Percentiles rank a stretch among this genome's conserved stretches.
phyloP scores from a whole-genome alignment of 2,329 filamentous ascomycete genomes.

The Penicillium nordicum region DNA sequence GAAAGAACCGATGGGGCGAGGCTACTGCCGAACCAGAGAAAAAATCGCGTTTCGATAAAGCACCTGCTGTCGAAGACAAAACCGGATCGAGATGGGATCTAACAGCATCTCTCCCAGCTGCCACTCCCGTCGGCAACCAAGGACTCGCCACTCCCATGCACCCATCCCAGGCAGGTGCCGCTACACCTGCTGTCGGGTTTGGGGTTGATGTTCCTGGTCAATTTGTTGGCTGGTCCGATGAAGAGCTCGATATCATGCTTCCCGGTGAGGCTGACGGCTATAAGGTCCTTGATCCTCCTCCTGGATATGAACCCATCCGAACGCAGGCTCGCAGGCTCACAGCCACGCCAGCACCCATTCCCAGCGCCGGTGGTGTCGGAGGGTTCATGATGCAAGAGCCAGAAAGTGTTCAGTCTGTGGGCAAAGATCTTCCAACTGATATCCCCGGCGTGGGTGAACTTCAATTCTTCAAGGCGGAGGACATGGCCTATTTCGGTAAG shows the following conservation, averaged over 20 bases:
- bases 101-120: constrained; percentile 64
- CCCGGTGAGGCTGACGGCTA: constrained; percentile 74
- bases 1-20: constrained; percentile 89
- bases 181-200: constrained; percentile 60
- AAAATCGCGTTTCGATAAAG: constrained; percentile 71
- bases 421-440: constrained; percentile 89
- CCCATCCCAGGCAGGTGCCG: constrained; percentile 57
- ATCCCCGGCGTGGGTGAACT: constrained; percentile 94
- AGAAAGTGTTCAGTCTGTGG: constrained; percentile 74
- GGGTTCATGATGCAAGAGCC: constrained; percentile 99
- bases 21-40: constrained; percentile 29
- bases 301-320: constrained; percentile 82
- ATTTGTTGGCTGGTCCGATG: constrained; percentile 81
- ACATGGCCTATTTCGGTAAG: constrained; percentile 98
- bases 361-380: constrained; percentile 57
- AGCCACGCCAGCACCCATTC: constrained; percentile 65
- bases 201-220: constrained; percentile 72
- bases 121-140: constrained; percentile 69
- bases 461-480: constrained; percentile 97
- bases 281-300: constrained; percentile 83
- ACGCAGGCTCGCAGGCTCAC: constrained; percentile 72
- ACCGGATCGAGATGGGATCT: constrained; percentile 86
- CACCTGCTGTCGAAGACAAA: constrained; percentile 61
- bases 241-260: constrained; percentile 88
- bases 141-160: constrained; percentile 78